Base-by-base conservation (phyloP, 305 asterid genomes). In the Solanum hybrid region DNA sequence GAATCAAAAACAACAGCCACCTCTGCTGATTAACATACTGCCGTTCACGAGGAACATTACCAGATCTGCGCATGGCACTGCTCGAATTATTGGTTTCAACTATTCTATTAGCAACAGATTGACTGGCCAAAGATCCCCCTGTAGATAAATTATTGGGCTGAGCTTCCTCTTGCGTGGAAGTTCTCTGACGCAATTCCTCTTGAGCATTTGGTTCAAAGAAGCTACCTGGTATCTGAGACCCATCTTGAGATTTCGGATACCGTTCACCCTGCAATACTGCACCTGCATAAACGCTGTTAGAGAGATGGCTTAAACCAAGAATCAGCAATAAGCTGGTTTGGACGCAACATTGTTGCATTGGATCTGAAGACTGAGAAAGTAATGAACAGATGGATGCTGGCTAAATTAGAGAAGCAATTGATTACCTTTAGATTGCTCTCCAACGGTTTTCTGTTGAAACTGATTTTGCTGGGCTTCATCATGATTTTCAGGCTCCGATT, bases 1-100 rank as follows among this genome's bases (percentile, higher is more conserved):
- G 99, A 88, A 92, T 89, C 94, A 97, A 91, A 94, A 96, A 98
- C 81, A 98, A 93, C 81, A 98, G 93, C 99, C 99, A 97, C 91
- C 91, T 95, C 92, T 89, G 94, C 91, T 95, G 97, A 93, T 97
- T 93, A 90, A 9, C 89, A 91, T 89, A 95, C 92, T 95, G 94
- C 81, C 90, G 91, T 46, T 96, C 98, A 42, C 94, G 95, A 87
- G 93, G 91, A 85, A 91, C 91, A 89, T 90, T 89, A 87, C 92
- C 91, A 81, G 94, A 92, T 90, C 90, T 94, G 90, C 94, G 89
- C 64, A 78, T 89, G 61, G 93, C 89, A 61, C 92, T 93, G 80
- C 92, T 91, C 34, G 85, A 37, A 91, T 89, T 95, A 80, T 91
- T 90, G 64, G 94, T 96, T 89, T 93, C 94, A 88, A 91, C 93